These are phyloP conservation scores for Pseudozyma tsukubaensis DNA, from an alignment of 1,284 basidiomycete genomes.

Conservation along the genomic window DNA sequence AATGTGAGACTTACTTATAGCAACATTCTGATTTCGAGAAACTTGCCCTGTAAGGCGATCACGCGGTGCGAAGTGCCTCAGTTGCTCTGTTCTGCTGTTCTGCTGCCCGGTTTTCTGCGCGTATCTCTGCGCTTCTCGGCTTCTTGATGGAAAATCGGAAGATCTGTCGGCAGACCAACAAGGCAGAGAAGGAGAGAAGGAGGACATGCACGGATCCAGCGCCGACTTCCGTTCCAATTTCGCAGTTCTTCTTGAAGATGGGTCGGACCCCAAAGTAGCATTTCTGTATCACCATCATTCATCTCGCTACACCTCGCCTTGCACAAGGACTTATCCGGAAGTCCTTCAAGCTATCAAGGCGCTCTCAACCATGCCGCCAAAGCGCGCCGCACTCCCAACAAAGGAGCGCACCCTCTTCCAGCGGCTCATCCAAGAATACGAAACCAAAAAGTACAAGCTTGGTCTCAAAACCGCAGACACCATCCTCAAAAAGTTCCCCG, in stretches of 20 bases:
- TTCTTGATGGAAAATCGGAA: conserved; percentile 38
- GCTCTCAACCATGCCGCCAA: conserved; percentile 53
- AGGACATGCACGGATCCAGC: conserved; percentile 1
- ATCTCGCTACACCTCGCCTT: conserved; percentile 1
- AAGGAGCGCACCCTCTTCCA: conserved; percentile 90
- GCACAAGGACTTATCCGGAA: background rate
- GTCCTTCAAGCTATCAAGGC: background rate
- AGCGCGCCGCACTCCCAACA: conserved; percentile 74
- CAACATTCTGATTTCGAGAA: background rate
- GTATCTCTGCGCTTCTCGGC: conserved; percentile 8
- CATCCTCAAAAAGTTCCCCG: conserved; percentile 93
- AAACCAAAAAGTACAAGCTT: conserved; percentile 88
- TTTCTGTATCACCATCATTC: background rate
- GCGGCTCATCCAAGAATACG: conserved; percentile 82
- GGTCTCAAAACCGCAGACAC: conserved; percentile 91
- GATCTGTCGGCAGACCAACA: conserved; percentile 11
- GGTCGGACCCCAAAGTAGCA: no score
- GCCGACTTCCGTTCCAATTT: conserved; percentile 4
- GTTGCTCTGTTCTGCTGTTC: conserved; percentile 3
- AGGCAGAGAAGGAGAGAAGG: no score
- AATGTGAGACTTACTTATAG: background rate
- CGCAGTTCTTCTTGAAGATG: background rate
- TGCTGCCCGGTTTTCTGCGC: conserved; percentile 14
- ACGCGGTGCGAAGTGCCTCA: no score
- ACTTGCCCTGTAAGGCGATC: no score